Evolutionary conservation across 2,329 filamentous ascomycete species (phyloP).

Genomic region (Phaeosphaeria sp.): DNA sequence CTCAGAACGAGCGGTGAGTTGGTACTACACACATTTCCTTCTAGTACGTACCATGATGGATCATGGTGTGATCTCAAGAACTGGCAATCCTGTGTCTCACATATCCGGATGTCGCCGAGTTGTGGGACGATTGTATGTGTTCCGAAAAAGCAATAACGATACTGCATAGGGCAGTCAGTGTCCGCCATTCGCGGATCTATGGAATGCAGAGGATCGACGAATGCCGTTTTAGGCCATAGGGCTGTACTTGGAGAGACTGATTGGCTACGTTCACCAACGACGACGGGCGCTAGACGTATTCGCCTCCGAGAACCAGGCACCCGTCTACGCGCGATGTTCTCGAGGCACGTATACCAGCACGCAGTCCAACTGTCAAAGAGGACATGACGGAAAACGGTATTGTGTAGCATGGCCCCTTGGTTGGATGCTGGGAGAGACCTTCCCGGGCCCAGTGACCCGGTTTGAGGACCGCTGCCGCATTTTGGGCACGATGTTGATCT

Average conservation of each 20-base stretch:
- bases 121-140: conserved; percentile 28
- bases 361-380: conserved; percentile 23
- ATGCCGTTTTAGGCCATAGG: conserved; percentile 16
- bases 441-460: conserved; percentile 33
- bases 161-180: conserved; percentile 14
- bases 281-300: conserved; percentile 22
- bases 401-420: conserved; percentile 23
- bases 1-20: conserved; percentile 30
- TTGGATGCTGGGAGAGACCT: conserved; percentile 12
- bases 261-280: conserved; percentile 21
- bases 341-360: conserved; percentile 18
- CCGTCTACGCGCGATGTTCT: conserved; percentile 16
- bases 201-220: conserved; percentile 2
- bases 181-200: conserved; percentile 3
- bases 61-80: conserved; percentile 19
- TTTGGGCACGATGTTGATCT: neutral
- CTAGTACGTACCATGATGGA: conserved; percentile 24
- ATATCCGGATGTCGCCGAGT: conserved; percentile 28
- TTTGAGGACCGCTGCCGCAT: conserved; percentile 19
- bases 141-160: conserved; percentile 17
- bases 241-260: conserved; percentile 33
- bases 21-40: conserved; percentile 17
- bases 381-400: conserved; percentile 47
- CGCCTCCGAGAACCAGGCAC: conserved; percentile 27
- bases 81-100: conserved; percentile 10